These are phyloP conservation scores for Solanum gracilifrons DNA, from an alignment of 257 asterid genomes.

Conservation along the genomic window DNA sequence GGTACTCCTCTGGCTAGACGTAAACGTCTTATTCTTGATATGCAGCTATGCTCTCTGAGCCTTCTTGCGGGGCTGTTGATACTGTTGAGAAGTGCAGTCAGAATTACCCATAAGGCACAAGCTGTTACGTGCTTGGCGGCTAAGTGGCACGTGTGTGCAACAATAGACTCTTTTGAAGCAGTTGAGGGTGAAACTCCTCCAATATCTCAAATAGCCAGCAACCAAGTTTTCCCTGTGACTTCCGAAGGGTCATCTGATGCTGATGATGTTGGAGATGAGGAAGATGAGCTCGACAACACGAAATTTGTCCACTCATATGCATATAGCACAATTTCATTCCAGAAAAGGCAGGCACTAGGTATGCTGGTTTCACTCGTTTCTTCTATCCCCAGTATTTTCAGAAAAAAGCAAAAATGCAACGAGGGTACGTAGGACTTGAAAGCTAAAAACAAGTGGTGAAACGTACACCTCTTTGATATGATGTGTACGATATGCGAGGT, in stretches of 20 bases:
- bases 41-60: conserved; percentile 75
- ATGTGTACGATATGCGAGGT: neutral
- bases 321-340: conserved; percentile 74
- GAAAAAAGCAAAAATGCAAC: neutral
- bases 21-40: neutral
- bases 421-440: neutral
- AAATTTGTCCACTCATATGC: conserved; percentile 49
- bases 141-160: conserved; percentile 93
- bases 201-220: neutral
- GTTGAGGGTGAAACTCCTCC: conserved; percentile 55
- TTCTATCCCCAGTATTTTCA: neutral
- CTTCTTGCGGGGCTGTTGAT: conserved; percentile 80
- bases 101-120: conserved; percentile 91
- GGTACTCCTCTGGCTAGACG: neutral
- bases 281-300: conserved; percentile 72
- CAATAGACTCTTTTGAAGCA: conserved; percentile 59
- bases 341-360: conserved; percentile 93
- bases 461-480: neutral
- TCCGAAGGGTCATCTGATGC: conserved; percentile 34
- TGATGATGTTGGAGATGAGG: conserved; percentile 90
- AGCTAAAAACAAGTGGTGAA: neutral
- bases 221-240: conserved; percentile 13
- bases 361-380: neutral
- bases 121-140: conserved; percentile 88
- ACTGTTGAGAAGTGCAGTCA: conserved; percentile 66